Conservation (phyloP, 495 filamentous ascomycete species). For the Evansstolkia leycettana region DNA sequence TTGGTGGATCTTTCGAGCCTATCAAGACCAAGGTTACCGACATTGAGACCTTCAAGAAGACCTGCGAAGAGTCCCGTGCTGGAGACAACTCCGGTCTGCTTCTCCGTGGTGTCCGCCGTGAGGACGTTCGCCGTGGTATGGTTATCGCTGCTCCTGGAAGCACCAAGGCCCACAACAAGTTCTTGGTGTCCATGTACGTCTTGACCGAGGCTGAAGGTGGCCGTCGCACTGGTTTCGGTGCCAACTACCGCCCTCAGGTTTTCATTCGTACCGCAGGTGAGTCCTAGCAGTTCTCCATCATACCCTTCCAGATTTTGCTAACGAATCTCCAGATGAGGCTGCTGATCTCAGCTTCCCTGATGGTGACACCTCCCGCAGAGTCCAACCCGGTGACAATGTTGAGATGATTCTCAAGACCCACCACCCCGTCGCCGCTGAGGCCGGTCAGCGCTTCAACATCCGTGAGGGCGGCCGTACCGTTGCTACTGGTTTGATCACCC, state of each 20-base stretch:
- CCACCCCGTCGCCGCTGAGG: slow-evolving; percentile 73
- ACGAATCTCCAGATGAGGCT: slow-evolving; percentile 51
- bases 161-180: slow-evolving; percentile 72
- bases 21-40: slow-evolving; percentile 99
- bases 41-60: slow-evolving; percentile 99
- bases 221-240: slow-evolving; percentile 81
- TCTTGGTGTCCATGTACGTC: slow-evolving; percentile 91
- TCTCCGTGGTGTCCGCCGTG: slow-evolving; percentile 85
- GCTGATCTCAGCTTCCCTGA: slow-evolving; percentile 72
- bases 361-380: slow-evolving; percentile 60
- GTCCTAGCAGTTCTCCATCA: slow-evolving; percentile 6
- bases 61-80: slow-evolving; percentile 81
- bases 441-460: slow-evolving; percentile 88
- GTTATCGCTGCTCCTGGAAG: slow-evolving; percentile 68
- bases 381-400: slow-evolving; percentile 97
- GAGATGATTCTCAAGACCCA: slow-evolving; percentile 82
- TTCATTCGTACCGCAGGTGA: slow-evolving; percentile 81
- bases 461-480: slow-evolving; percentile 92
- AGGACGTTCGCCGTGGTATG: slow-evolving; percentile 92
- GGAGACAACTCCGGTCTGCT: slow-evolving; percentile 98
- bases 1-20: slow-evolving; percentile 60
- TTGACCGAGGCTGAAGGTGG: slow-evolving; percentile 96
- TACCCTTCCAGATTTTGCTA: not conserved
- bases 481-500: slow-evolving; percentile 82
- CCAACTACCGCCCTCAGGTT: slow-evolving; percentile 93